A percentile compares a stretch with the other conserved stretches of the same genome.
Conservation (phyloP, 2,329 filamentous ascomycete species). For the Beauveria scarabaeidicola region DNA sequence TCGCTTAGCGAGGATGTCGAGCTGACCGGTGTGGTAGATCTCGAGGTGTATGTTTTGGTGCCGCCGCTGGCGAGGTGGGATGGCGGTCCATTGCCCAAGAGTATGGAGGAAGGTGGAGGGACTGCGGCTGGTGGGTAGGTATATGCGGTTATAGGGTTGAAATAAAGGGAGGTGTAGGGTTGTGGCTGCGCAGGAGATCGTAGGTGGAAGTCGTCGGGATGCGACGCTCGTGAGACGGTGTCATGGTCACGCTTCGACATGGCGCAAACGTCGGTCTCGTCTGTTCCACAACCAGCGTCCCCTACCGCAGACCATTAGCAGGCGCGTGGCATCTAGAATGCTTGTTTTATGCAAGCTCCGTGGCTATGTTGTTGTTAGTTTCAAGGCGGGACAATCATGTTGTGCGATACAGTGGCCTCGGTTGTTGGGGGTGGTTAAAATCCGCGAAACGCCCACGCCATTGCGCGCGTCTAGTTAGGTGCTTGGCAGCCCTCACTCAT, state of each 20-base stretch:
- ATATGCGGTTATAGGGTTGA: background rate
- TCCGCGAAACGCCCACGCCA: background rate
- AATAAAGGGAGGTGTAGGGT: background rate
- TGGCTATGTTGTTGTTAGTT: background rate
- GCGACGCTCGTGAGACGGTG: background rate
- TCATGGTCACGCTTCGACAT: constrained; percentile 6
- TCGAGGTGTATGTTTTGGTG: background rate
- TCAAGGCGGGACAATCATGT: background rate
- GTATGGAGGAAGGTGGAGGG: background rate
- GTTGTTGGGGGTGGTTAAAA: background rate
- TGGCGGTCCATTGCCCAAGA: constrained; percentile 1
- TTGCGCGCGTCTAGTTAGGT: background rate
- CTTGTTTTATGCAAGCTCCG: background rate
- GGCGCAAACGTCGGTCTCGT: background rate
- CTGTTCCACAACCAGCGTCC: constrained; percentile 6
- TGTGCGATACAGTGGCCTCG: background rate
- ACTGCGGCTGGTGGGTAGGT: background rate
- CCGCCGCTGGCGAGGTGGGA: background rate
- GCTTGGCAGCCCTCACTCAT: background rate
- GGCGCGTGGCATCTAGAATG: background rate
- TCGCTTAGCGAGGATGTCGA: background rate
- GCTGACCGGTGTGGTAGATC: background rate
- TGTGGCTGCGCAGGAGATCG: background rate
- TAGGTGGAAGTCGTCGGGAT: background rate
- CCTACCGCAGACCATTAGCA: background rate